Base-by-base conservation (phyloP, 257 asterid species). In the Phtheirospermum japonicum region DNA sequence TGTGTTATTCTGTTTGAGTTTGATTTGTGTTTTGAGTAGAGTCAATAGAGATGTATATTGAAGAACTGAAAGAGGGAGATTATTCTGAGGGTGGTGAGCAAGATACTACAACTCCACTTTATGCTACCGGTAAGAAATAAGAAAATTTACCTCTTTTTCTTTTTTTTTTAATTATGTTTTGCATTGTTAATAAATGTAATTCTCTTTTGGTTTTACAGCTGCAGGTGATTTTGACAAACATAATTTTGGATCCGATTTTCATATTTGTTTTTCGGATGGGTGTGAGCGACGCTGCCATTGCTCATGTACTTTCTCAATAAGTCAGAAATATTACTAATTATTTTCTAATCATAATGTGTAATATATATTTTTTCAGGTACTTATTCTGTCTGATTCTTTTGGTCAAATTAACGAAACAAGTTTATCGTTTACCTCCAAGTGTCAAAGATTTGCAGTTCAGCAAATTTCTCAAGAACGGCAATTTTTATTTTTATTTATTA, bases 41-140 rank as follows among this genome's bases (percentile, higher is more conserved):
- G n/a, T n/a, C n/a, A n/a, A n/a, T n/a, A n/a, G n/a, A n/a, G n/a
- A n/a, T n/a, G n/a, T n/a, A n/a, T n/a, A n/a, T n/a, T n/a, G n/a
- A n/a, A n/a, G n/a, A n/a, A n/a, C n/a, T n/a, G n/a, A n/a, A n/a
- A n/a, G n/a, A n/a, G n/a, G n/a, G n/a, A n/a, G n/a, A n/a, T n/a
- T n/a, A n/a, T n/a, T n/a, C n/a, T n/a, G n/a, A n/a, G n/a, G n/a
- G n/a, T n/a, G n/a, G n/a, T n/a, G n/a, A n/a, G n/a, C n/a, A 92
- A 74, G 97, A 92, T 52, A 92, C 99, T 0, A 89, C 48, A 65
- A 92, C 96, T 33, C 99, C 99, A 26, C 80, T 92, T 57, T 83
- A 70, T 48, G 97, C 99, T 40, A 92, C 90, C 20, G 97, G 99
- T 92, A 83, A n/a, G n/a, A n/a, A n/a, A n/a, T n/a, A n/a, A n/a